Conservation (phyloP, 75 land plant genomes). For the Cunninghamia lanceolata region DNA sequence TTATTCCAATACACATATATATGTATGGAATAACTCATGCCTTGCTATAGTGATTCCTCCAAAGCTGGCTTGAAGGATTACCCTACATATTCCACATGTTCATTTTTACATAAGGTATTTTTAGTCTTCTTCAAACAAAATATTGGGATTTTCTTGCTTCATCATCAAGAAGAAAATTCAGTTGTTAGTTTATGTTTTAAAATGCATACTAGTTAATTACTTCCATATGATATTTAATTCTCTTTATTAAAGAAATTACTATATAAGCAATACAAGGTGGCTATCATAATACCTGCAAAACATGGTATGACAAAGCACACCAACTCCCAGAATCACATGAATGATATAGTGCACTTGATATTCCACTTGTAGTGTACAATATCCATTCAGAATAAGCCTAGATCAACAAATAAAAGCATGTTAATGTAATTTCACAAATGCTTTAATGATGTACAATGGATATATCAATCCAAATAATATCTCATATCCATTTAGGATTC, state of each 20-base stretch:
- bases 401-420: slow-evolving; percentile 1
- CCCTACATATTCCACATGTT: neutral
- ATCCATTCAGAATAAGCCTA: slow-evolving; percentile 94
- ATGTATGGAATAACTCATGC: too few species aligned
- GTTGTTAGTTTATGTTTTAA: neutral
- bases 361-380: slow-evolving; percentile 74
- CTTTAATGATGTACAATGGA: neutral
- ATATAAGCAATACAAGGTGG: neutral
- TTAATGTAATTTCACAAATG: neutral
- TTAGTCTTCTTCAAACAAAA: neutral
- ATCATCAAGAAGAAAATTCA: neutral
- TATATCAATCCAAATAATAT: neutral
- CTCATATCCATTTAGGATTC: neutral
- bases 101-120: neutral
- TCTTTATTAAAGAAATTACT: neutral
- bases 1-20: neutral
- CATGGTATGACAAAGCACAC: slow-evolving; percentile 67
- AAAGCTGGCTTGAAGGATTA: neutral
- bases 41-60: too few species aligned
- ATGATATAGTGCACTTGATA: slow-evolving; percentile 88
- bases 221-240: neutral
- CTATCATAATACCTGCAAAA: slow-evolving; percentile 60
- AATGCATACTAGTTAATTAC: neutral
- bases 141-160: neutral
- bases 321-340: slow-evolving; percentile 93